phyloP scores from a whole-genome alignment of 768 basidiomycete genomes.

The Suillus sp. region DNA sequence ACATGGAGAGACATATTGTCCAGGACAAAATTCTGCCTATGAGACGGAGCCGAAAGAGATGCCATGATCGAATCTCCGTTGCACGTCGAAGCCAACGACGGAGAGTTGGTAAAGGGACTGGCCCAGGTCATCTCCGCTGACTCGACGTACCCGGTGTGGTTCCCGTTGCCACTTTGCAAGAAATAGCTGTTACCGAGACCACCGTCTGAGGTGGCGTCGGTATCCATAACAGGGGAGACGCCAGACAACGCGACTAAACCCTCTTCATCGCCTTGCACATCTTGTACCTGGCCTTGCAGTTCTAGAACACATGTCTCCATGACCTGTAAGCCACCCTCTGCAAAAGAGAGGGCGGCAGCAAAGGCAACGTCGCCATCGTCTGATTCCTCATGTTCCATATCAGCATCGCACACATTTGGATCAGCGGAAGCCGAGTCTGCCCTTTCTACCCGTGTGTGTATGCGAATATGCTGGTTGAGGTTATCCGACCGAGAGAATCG shows the following conservation, averaged over 20 bases:
- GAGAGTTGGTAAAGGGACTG: conserved; percentile 20
- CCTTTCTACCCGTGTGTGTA: conserved; percentile 52
- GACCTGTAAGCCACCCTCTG: conserved; percentile 39
- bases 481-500: conserved; percentile 89
- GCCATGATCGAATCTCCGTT: conserved; percentile 48
- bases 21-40: conserved; percentile 55
- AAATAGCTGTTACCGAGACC: conserved; percentile 32
- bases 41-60: conserved; percentile 61
- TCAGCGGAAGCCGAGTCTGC: conserved; percentile 32
- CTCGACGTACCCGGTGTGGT: conserved; percentile 26
- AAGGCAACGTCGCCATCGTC: conserved; percentile 35
- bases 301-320: conserved; percentile 63
- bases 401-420: conserved; percentile 28
- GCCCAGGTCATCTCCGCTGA: conserved; percentile 29
- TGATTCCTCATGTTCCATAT: conserved; percentile 37
- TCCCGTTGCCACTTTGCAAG: conserved; percentile 20
- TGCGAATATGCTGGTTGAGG: conserved; percentile 82
- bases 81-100: conserved; percentile 24
- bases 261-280: conserved; percentile 60
- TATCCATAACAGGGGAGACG: conserved; percentile 21
- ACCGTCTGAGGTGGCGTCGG: conserved; percentile 19
- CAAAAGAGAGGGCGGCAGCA: conserved; percentile 28
- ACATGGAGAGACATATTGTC: conserved; percentile 44
- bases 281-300: conserved; percentile 55
- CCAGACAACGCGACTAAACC: conserved; percentile 45